Evolutionary conservation across 2,329 filamentous ascomycete species (phyloP).

Genomic region (Aspergillus fischeri): DNA sequence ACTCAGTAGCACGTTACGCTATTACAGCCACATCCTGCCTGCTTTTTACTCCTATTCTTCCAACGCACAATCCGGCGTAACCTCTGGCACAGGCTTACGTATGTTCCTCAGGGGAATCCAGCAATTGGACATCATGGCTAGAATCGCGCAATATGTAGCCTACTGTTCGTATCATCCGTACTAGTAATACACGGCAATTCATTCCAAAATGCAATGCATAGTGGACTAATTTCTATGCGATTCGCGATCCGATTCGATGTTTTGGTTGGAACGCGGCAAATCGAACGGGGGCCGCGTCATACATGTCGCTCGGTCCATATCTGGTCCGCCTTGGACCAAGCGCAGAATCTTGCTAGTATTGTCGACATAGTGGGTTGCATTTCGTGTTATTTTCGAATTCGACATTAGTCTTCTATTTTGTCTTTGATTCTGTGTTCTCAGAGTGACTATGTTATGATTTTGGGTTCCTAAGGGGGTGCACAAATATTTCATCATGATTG

Average conservation of each 20-base stretch:
- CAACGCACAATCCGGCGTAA: background rate
- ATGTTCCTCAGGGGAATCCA: background rate
- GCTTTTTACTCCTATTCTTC: background rate
- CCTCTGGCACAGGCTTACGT: background rate
- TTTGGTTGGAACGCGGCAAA: background rate
- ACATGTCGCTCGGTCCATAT: background rate
- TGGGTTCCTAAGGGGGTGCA: background rate
- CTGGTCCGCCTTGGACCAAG: background rate
- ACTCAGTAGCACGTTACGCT: background rate
- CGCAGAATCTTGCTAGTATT: background rate
- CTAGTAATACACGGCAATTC: background rate
- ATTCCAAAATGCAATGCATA: background rate
- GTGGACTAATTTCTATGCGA: background rate
- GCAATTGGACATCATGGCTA: background rate
- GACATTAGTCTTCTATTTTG: background rate
- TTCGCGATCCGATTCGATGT: background rate
- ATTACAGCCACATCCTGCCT: too few relatives aligned
- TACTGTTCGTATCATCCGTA: background rate
- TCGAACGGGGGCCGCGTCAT: background rate
- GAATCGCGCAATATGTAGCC: background rate
- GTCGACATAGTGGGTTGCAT: background rate
- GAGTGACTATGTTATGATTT: background rate
- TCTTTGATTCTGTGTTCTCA: background rate
- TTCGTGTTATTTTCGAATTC: background rate
- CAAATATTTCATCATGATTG: background rate